phyloP scores from a whole-genome alignment of 495 filamentous ascomycete genomes.

The Durotheca rogersii region DNA sequence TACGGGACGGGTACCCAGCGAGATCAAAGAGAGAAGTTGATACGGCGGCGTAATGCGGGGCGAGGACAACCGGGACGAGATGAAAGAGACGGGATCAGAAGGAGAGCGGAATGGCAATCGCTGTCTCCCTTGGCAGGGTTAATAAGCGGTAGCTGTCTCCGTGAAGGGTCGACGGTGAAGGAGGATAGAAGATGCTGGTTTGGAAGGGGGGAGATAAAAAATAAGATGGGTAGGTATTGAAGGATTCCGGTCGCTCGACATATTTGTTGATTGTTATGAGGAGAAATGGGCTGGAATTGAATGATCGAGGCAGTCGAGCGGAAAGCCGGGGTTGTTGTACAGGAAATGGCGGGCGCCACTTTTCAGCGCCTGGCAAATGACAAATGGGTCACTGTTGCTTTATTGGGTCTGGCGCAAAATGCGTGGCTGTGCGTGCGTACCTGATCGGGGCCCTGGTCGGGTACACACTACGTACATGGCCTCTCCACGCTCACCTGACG shows the following conservation, averaged over 20 bases:
- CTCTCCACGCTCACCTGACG: too few relatives aligned
- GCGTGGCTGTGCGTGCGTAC: not conserved
- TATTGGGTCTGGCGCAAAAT: not conserved
- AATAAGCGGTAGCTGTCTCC: too few relatives aligned
- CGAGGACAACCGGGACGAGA: conserved; percentile 9
- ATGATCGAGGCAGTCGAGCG: conserved; percentile 1
- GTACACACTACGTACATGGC: not conserved
- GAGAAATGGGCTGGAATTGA: conserved; percentile 16
- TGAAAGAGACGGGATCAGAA: not conserved
- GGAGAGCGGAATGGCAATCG: not conserved
- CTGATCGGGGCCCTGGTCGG: not conserved
- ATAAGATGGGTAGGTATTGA: conserved; percentile 1
- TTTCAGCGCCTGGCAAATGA: not conserved
- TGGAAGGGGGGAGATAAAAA: conserved; percentile 4
- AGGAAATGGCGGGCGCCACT: too few relatives aligned
- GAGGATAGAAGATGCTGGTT: conserved; percentile 2
- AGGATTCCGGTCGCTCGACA: conserved; percentile 6
- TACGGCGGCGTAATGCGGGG: conserved; percentile 26
- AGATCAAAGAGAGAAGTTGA: conserved; percentile 13
- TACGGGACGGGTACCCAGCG: not conserved
- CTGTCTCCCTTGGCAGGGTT: conserved; percentile 6
- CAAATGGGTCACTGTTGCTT: not conserved
- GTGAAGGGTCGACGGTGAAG: conserved; percentile 20
- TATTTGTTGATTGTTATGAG: conserved; percentile 21
- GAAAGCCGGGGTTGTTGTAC: too few relatives aligned